Conservation (phyloP, 2,329 filamentous ascomycete species). For the Bipolaris sorokiniana region DNA sequence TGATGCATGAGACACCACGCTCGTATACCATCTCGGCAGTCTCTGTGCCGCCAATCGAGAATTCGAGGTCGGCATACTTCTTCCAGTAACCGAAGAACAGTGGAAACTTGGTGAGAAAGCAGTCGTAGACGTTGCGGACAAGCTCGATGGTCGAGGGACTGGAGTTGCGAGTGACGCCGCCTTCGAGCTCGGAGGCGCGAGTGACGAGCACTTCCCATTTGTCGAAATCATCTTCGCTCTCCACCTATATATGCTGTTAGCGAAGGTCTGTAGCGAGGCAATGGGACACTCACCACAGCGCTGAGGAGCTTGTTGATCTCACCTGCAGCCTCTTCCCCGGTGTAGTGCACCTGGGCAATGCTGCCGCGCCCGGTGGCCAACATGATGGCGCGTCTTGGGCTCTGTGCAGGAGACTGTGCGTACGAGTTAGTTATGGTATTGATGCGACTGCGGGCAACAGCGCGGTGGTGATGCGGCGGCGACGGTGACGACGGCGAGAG, state of each 20-base stretch:
- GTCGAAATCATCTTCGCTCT: conserved; percentile 89
- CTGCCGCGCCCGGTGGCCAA: conserved; percentile 38
- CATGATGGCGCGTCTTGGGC: conserved; percentile 28
- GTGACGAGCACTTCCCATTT: conserved; percentile 91
- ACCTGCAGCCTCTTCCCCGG: conserved; percentile 41
- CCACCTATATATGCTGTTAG: conserved; percentile 53
- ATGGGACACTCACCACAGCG: conserved; percentile 70
- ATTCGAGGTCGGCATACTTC: conserved; percentile 97
- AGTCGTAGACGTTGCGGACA: conserved; percentile 86
- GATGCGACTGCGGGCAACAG: conserved; percentile 16
- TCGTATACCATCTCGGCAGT: conserved; percentile 99
- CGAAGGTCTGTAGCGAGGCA: not conserved
- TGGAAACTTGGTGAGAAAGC: conserved; percentile 92
- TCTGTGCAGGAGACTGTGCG: not conserved
- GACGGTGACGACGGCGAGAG: too few relatives aligned
- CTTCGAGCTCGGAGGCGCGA: conserved; percentile 82
- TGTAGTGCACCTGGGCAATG: conserved; percentile 41
- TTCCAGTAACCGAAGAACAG: conserved; percentile 99
- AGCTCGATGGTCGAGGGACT: conserved; percentile 90
- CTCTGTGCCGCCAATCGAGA: conserved; percentile 94
- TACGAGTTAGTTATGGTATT: conserved; percentile 9
- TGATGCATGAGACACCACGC: conserved; percentile 89
- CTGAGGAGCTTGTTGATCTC: conserved; percentile 79
- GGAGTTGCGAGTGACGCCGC: conserved; percentile 94
- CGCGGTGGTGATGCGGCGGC: conserved; percentile 5